phyloP scores from a whole-genome alignment of 2,329 filamentous ascomycete genomes.

The Septoria petroselini region DNA sequence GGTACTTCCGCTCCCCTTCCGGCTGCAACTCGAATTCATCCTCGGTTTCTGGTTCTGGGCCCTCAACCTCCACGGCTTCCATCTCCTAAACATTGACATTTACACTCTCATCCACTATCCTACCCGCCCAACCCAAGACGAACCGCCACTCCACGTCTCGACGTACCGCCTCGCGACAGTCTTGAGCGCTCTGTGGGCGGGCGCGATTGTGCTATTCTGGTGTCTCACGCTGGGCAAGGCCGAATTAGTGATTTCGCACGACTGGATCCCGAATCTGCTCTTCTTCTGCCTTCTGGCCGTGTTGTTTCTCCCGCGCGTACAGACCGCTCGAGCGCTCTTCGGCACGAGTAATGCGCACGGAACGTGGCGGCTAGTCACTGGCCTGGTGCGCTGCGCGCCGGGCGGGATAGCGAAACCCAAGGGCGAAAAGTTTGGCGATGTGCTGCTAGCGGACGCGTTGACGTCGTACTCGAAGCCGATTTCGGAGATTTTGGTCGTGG shows the following conservation, averaged over 20 bases:
- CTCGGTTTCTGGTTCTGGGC: slow-evolving; percentile 95
- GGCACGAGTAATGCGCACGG: slow-evolving; percentile 53
- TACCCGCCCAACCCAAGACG: slow-evolving; percentile 64
- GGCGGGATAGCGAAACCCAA: slow-evolving; percentile 82
- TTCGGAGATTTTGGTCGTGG: slow-evolving; percentile 79
- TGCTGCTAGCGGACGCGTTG: slow-evolving; percentile 86
- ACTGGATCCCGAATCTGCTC: slow-evolving; percentile 82
- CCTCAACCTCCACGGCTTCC: slow-evolving; percentile 83
- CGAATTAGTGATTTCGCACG: slow-evolving; percentile 68
- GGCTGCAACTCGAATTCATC: slow-evolving; percentile 80
- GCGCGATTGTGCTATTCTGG: slow-evolving; percentile 83
- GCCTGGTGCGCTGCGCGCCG: slow-evolving; percentile 72
- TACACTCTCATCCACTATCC: slow-evolving; percentile 75
- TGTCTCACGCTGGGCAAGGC: slow-evolving; percentile 66
- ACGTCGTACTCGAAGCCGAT: slow-evolving; percentile 93
- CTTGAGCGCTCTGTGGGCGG: slow-evolving; percentile 66
- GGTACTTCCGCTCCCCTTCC: slow-evolving; percentile 82
- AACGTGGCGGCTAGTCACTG: slow-evolving; percentile 67
- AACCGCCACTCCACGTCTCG: slow-evolving; percentile 69
- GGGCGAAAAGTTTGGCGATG: slow-evolving; percentile 92
- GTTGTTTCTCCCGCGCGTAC: slow-evolving; percentile 57
- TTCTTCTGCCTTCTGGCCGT: slow-evolving; percentile 69
- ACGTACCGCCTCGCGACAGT: slow-evolving; percentile 81
- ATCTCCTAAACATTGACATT: slow-evolving; percentile 68
- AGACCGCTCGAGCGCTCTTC: slow-evolving; percentile 16